Percentiles rank a stretch among this genome's conserved stretches.
Conservation (phyloP, 352 stramenopile genomes). For the Pythium dissotocum region DNA sequence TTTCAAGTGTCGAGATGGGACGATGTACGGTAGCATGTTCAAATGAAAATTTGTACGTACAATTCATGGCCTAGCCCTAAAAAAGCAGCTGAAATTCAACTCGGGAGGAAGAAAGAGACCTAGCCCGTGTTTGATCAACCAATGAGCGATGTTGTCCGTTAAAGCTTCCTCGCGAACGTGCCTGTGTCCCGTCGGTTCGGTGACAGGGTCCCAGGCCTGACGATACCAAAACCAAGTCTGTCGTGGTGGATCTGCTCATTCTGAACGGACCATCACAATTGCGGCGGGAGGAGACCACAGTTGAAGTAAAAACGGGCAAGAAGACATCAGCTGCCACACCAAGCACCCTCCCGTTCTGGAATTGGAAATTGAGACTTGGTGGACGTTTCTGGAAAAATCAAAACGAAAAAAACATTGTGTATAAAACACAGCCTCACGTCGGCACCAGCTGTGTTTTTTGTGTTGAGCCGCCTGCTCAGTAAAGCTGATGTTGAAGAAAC, state of each 20-base stretch:
- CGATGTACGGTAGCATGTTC: background rate
- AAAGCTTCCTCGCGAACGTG: conserved; percentile 10
- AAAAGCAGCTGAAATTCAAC: conserved; percentile 15
- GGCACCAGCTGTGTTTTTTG: conserved; percentile 7
- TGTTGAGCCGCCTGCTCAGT: background rate
- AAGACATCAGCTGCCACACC: background rate
- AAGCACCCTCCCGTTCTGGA: background rate
- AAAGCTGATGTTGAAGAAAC: conserved; percentile 7
- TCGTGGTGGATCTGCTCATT: conserved; percentile 14
- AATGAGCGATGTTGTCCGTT: conserved; percentile 15
- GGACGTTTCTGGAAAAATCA: background rate
- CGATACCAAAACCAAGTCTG: background rate
- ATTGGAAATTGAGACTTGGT: background rate
- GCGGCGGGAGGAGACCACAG: background rate
- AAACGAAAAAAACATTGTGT: conserved; percentile 11
- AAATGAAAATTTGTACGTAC: conserved; percentile 8
- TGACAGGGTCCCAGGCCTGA: conserved; percentile 2
- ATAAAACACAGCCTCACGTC: conserved; percentile 16
- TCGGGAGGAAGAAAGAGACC: background rate
- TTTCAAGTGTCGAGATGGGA: background rate
- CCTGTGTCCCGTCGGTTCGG: conserved; percentile 10
- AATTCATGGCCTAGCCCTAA: conserved; percentile 11
- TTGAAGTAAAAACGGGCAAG: background rate
- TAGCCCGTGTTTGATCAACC: background rate
- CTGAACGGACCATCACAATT: conserved; percentile 3